Conservation (phyloP, 768 basidiomycete species). For the Podaxis sp. region DNA sequence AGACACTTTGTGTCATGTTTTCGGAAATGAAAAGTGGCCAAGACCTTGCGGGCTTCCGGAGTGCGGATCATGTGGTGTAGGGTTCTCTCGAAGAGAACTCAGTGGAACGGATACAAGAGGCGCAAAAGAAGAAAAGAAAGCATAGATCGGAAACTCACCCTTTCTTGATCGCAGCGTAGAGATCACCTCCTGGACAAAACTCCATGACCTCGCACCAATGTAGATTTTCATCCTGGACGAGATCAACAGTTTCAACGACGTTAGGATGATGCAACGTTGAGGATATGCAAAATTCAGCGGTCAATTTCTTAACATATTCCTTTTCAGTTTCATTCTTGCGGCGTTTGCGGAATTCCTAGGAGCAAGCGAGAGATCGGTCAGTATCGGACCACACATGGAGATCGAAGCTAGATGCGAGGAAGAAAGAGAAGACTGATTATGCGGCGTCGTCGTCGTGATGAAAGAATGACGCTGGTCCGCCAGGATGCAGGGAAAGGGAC, state of each 20-base stretch:
- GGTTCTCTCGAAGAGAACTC: not conserved
- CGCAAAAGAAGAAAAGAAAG: not conserved
- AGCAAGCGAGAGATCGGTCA: constrained; percentile 10
- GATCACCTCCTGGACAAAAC: constrained; percentile 96
- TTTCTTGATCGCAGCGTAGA: constrained; percentile 99
- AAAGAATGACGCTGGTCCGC: not conserved
- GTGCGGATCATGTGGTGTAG: not conserved
- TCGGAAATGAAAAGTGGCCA: constrained; percentile 10
- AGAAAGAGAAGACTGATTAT: not conserved
- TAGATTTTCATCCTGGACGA: constrained; percentile 95
- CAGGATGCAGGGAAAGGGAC: constrained; percentile 2
- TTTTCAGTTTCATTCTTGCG: constrained; percentile 98
- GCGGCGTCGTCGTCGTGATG: not conserved
- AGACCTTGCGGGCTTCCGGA: not conserved
- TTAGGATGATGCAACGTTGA: constrained; percentile 93
- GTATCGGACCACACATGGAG: not conserved
- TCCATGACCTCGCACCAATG: constrained; percentile 99
- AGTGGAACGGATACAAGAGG: not conserved
- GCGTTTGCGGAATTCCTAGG: constrained; percentile 94
- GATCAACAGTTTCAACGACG: constrained; percentile 97
- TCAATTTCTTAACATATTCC: constrained; percentile 99
- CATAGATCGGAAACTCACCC: constrained; percentile 45
- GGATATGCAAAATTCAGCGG: constrained; percentile 98
- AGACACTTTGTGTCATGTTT: constrained; percentile 9
- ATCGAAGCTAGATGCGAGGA: constrained; percentile 6